Conservation (phyloP, 2,329 filamentous ascomycete species). For the Aspergillus flavus region DNA sequence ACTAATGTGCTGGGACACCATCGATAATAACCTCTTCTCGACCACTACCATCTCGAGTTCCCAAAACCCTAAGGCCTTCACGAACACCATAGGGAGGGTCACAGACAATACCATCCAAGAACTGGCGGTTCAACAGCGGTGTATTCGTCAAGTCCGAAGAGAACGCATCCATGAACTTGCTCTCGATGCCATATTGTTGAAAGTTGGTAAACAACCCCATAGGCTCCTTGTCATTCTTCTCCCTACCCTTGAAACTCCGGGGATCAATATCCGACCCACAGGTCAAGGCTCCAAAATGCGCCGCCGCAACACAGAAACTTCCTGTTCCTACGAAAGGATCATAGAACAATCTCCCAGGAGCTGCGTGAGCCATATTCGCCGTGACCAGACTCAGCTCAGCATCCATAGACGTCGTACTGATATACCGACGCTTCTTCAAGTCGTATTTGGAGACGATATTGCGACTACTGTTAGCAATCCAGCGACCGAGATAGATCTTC, state of each 20-base stretch:
- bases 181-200: constrained; percentile 72
- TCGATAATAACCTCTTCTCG: constrained; percentile 65
- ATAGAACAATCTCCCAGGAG: constrained; percentile 82
- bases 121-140: constrained; percentile 63
- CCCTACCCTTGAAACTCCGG: constrained; percentile 74
- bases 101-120: constrained; percentile 89
- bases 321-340: constrained; percentile 97
- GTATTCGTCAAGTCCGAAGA: constrained; percentile 86
- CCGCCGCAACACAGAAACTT: constrained; percentile 85
- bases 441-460: constrained; percentile 74
- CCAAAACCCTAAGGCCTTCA: constrained; percentile 87
- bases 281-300: constrained; percentile 82
- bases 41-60: constrained; percentile 63
- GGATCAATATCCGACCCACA: constrained; percentile 95
- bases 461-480: constrained; percentile 67
- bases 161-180: constrained; percentile 74
- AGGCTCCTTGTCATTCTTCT: constrained; percentile 49
- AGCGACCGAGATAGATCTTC: constrained; percentile 71
- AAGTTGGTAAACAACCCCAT: constrained; percentile 70
- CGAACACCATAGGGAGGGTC: constrained; percentile 96
- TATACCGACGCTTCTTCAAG: constrained; percentile 90
- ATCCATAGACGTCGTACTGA: constrained; percentile 97
- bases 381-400: constrained; percentile 88
- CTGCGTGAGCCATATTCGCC: constrained; percentile 84
- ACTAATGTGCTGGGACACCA: constrained; percentile 71